A percentile compares a stretch with the other conserved stretches of the same genome.
Conservation (phyloP, 352 stramenopile species). For the Pythium insidiosum region DNA sequence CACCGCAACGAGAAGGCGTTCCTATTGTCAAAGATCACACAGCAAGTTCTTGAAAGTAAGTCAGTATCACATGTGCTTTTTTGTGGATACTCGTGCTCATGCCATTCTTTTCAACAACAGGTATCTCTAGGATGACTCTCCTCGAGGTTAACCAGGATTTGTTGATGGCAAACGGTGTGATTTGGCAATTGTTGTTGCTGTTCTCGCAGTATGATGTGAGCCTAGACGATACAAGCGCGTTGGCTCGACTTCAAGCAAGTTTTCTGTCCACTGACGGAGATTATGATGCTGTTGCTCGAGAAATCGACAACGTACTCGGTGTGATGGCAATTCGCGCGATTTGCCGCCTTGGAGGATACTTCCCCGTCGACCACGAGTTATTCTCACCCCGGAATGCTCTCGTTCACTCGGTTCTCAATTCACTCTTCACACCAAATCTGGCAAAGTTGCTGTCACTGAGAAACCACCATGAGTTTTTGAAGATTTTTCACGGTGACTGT, state of each 20-base stretch:
- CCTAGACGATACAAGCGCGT: conserved; percentile 44
- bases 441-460: conserved; percentile 44
- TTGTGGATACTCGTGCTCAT: too few relatives aligned
- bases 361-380: conserved; percentile 41
- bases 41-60: conserved; percentile 74
- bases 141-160: conserved; percentile 48
- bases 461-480: conserved; percentile 77
- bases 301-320: conserved; percentile 64
- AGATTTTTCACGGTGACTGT: conserved; percentile 71
- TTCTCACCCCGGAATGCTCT: conserved; percentile 28
- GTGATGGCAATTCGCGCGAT: conserved; percentile 63
- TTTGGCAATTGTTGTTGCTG: conserved; percentile 66
- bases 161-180: conserved; percentile 35
- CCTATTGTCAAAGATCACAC: conserved; percentile 50
- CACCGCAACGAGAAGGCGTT: conserved; percentile 31
- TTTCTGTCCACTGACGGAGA: conserved; percentile 26
- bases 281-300: conserved; percentile 30
- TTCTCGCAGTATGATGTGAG: conserved; percentile 61
- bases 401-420: conserved; percentile 34
- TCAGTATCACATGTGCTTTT: too few relatives aligned
- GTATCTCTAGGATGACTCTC: conserved; percentile 50
- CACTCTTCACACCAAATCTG: conserved; percentile 73
- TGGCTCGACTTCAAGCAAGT: conserved; percentile 27
- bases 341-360: conserved; percentile 60
- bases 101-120: conserved; percentile 7